Percentiles rank a stretch among this genome's conserved stretches.
Evolutionary conservation across 139 green algal genomes (phyloP).

Genomic region (Chlorella sp.): DNA sequence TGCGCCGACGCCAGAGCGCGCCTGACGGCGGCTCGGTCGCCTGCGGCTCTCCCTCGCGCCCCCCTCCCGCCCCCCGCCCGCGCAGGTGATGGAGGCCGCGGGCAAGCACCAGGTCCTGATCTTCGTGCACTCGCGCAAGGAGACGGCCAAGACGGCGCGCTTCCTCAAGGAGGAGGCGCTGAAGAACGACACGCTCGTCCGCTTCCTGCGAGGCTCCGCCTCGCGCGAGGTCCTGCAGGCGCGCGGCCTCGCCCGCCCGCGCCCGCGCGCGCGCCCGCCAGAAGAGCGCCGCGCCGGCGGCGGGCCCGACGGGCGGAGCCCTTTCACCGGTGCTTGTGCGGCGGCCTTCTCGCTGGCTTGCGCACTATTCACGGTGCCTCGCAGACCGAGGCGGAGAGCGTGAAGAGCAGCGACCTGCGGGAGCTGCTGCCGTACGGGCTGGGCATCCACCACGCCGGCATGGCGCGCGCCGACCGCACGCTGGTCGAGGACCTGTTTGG

Average conservation of each 20-base stretch:
- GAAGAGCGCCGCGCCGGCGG: no score
- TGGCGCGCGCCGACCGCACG: slow-evolving; percentile 89
- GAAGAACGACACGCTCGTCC: slow-evolving; percentile 72
- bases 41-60: not conserved
- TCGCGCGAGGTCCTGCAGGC: slow-evolving; percentile 85
- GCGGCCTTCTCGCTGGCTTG: no score
- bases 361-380: no score
- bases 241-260: no score
- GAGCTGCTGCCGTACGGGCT: slow-evolving; percentile 97
- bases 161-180: slow-evolving; percentile 88
- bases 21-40: not conserved
- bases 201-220: slow-evolving; percentile 83
- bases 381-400: slow-evolving; percentile 82
- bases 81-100: slow-evolving; percentile 78
- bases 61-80: not conserved
- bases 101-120: slow-evolving; percentile 96
- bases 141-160: slow-evolving; percentile 95
- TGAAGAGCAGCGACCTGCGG: slow-evolving; percentile 83
- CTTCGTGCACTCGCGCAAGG: slow-evolving; percentile 98
- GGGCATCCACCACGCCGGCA: slow-evolving; percentile 97
- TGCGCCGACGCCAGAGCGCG: not conserved
- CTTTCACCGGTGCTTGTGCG: no score
- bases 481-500: slow-evolving; percentile 98
- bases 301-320: no score
- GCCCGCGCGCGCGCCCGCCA: no score